These are phyloP conservation scores for Xylariales sp. DNA, from an alignment of 2,329 filamentous ascomycete species.

Conservation along the genomic window DNA sequence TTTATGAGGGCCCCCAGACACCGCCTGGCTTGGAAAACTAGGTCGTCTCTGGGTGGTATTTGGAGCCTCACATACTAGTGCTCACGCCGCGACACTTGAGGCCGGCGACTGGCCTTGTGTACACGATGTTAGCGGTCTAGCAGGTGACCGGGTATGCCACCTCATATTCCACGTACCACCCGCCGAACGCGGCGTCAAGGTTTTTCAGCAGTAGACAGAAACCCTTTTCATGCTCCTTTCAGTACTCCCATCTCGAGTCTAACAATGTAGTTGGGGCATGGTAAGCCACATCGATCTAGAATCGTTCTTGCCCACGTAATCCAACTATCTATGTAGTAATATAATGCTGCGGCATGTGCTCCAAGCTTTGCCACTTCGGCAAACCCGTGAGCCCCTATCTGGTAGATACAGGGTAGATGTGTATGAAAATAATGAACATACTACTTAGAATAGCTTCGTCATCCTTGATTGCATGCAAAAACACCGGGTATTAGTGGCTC, in stretches of 20 bases:
- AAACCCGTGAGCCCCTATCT: neutral
- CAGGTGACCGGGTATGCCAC: slow-evolving; percentile 23
- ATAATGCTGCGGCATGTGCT: neutral
- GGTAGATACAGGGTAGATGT: neutral
- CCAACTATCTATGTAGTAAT: neutral
- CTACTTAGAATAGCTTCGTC: neutral
- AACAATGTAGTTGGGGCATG: slow-evolving; percentile 4
- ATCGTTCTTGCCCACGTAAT: neutral
- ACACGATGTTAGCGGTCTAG: neutral
- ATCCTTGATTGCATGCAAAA: slow-evolving; percentile 1
- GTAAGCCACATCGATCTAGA: neutral
- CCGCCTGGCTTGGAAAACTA: neutral
- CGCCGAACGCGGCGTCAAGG: slow-evolving; percentile 13
- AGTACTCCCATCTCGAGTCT: slow-evolving; percentile 1
- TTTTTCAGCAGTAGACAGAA: neutral
- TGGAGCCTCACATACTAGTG: neutral
- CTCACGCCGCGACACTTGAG: neutral
- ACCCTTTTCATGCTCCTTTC: neutral
- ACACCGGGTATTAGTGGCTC: slow-evolving; percentile 8
- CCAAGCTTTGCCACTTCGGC: slow-evolving; percentile 23
- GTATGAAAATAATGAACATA: neutral
- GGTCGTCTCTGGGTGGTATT: neutral
- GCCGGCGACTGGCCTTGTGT: slow-evolving; percentile 1
- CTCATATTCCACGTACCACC: slow-evolving; percentile 6
- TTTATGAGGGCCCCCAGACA: neutral